Conservation (phyloP, 1,284 basidiomycete species). For the Mycena sp. region DNA sequence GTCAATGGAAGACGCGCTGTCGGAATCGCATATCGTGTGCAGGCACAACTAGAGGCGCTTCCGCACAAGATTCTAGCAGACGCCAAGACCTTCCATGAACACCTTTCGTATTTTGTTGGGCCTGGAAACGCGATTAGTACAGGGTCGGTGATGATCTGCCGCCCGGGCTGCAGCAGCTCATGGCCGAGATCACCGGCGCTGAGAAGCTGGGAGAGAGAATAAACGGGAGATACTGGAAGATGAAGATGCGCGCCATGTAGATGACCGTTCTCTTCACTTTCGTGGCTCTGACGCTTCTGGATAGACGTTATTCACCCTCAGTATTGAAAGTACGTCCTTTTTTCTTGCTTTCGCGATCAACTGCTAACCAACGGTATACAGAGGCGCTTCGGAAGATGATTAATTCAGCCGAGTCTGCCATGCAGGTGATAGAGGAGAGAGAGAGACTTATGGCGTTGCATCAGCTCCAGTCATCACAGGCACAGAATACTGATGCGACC, state of each 20-base stretch:
- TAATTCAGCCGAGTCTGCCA: conserved; percentile 51
- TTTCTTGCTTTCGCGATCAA: background rate
- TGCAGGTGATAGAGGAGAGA: conserved; percentile 50
- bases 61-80: conserved; percentile 59
- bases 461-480: background rate
- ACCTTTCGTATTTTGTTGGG: conserved; percentile 54
- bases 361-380: conserved; percentile 27
- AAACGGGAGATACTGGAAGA: conserved; percentile 62
- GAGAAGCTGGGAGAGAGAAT: conserved; percentile 49
- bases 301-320: conserved; percentile 60
- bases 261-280: conserved; percentile 27
- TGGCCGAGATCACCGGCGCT: conserved; percentile 56
- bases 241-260: conserved; percentile 58
- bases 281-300: background rate
- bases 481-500: background rate
- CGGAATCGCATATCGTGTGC: conserved; percentile 39
- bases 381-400: conserved; percentile 53
- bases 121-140: conserved; percentile 29
- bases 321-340: conserved; percentile 56
- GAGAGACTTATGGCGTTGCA: conserved; percentile 29
- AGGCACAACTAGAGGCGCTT: conserved; percentile 55
- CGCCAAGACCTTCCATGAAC: conserved; percentile 55
- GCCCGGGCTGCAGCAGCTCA: conserved; percentile 48
- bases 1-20: conserved; percentile 20
- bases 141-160: conserved; percentile 42